Percentiles rank a stretch among this genome's conserved stretches.
phyloP scores from a whole-genome alignment of 2,329 filamentous ascomycete genomes.

The Diaporthe ilicicola region DNA sequence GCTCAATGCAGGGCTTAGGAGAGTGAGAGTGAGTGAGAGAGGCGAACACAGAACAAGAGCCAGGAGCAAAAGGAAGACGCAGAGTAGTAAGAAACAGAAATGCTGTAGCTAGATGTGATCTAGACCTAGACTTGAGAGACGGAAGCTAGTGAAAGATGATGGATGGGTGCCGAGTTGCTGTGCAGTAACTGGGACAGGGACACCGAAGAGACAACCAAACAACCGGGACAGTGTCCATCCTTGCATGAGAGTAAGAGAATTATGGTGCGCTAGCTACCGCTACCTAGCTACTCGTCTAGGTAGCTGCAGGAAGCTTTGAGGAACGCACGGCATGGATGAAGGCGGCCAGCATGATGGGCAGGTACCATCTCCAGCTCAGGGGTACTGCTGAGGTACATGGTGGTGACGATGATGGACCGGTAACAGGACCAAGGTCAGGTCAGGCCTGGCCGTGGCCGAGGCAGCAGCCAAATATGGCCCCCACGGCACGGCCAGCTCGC shows the following conservation, averaged over 20 bases:
- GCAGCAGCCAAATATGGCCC: not conserved
- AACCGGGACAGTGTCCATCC: too few relatives aligned
- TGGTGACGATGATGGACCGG: not conserved
- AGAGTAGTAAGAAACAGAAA: not conserved
- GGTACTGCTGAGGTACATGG: not conserved
- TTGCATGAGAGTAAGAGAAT: not conserved
- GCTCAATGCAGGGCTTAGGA: not conserved
- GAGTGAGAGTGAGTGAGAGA: not conserved
- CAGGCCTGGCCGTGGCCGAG: not conserved
- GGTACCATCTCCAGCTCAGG: not conserved
- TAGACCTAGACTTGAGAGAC: not conserved
- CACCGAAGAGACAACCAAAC: not conserved
- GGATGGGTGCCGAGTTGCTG: not conserved
- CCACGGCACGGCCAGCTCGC: not conserved
- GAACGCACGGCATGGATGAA: not conserved
- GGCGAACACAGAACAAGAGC: not conserved
- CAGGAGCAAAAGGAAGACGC: not conserved
- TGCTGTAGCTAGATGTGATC: not conserved
- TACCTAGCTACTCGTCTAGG: not conserved
- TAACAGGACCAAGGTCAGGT: constrained; percentile 15
- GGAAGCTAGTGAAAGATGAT: constrained; percentile 11
- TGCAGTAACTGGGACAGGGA: not conserved
- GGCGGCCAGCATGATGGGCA: not conserved
- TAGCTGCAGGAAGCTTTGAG: not conserved
- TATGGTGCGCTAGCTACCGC: too few relatives aligned